Percentiles rank a stretch among this genome's conserved stretches.
phyloP scores from a whole-genome alignment of 2,329 filamentous ascomycete species.

The Colletotrichum lupini region DNA sequence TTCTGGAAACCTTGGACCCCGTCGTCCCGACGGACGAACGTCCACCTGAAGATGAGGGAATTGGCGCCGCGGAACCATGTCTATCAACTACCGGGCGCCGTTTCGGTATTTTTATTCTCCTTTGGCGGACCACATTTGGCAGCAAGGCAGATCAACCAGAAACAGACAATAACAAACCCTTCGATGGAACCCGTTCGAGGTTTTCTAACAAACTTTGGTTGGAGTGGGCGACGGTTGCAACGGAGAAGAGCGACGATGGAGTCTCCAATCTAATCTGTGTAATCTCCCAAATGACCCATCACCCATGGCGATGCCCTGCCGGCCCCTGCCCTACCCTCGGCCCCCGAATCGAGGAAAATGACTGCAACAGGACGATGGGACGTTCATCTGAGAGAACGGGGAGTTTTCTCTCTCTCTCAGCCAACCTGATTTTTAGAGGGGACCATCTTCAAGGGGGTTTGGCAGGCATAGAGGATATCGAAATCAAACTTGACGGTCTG shows the following conservation, averaged over 20 bases:
- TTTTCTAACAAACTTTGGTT: background rate
- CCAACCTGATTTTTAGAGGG: slow-evolving; percentile 30
- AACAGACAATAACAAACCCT: background rate
- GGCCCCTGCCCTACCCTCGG: background rate
- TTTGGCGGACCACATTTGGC: background rate
- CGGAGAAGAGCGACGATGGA: background rate
- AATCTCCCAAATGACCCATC: slow-evolving; percentile 12
- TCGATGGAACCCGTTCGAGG: too few relatives aligned
- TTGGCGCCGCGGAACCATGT: background rate
- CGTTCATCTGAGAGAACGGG: slow-evolving; percentile 13
- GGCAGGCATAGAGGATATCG: background rate
- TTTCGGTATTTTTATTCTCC: slow-evolving; percentile 1
- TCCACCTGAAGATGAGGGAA: slow-evolving; percentile 9
- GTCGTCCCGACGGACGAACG: background rate
- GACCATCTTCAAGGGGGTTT: slow-evolving; percentile 6
- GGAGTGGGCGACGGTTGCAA: background rate
- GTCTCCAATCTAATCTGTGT: slow-evolving; percentile 17
- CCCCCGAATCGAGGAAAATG: slow-evolving; percentile 20
- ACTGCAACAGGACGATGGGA: slow-evolving; percentile 12
- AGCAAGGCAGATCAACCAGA: background rate
- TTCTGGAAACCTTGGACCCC: background rate
- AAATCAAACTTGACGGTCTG: background rate
- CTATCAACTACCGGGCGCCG: slow-evolving; percentile 6
- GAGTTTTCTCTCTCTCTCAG: background rate
- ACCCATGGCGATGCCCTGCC: background rate